These are phyloP conservation scores for Xylariaceae sp. DNA, from an alignment of 2,329 filamentous ascomycete genomes.

Conservation along the genomic window DNA sequence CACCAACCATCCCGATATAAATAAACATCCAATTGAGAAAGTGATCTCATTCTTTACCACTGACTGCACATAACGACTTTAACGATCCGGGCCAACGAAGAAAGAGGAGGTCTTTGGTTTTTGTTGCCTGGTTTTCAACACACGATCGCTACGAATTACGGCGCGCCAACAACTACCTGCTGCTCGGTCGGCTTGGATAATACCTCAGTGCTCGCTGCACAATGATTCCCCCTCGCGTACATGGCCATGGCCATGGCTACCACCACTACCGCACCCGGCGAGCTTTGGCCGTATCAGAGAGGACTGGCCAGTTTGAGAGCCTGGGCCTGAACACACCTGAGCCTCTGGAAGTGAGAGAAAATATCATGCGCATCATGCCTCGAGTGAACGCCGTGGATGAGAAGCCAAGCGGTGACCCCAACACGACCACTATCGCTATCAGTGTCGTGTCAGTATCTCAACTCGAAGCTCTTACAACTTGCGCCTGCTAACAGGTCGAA, in stretches of 20 bases:
- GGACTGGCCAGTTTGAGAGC: slow-evolving; percentile 16
- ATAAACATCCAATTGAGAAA: background rate
- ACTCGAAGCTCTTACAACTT: background rate
- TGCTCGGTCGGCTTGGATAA: background rate
- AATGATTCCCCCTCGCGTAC: slow-evolving; percentile 24
- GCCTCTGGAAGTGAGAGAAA: slow-evolving; percentile 10
- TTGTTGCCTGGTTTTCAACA: background rate
- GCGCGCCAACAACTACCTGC: background rate
- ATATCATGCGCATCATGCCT: slow-evolving; percentile 14
- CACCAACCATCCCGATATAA: background rate
- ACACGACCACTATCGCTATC: slow-evolving; percentile 59
- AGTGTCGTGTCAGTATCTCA: slow-evolving; percentile 60
- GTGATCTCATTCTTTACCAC: slow-evolving; percentile 2
- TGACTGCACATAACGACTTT: slow-evolving; percentile 9
- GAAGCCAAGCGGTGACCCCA: slow-evolving; percentile 48
- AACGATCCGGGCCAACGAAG: slow-evolving; percentile 11
- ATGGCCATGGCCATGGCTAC: slow-evolving; percentile 26
- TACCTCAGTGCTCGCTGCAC: slow-evolving; percentile 8
- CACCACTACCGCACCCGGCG: slow-evolving; percentile 23
- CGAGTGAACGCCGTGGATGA: slow-evolving; percentile 47
- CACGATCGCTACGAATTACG: background rate
- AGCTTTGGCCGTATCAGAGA: slow-evolving; percentile 15
- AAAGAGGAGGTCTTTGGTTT: slow-evolving; percentile 9
- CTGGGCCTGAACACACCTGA: slow-evolving; percentile 6
- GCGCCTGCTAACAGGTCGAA: slow-evolving; percentile 17